phyloP scores from a whole-genome alignment of 257 asterid genomes.

The Fraxinus anomala region DNA sequence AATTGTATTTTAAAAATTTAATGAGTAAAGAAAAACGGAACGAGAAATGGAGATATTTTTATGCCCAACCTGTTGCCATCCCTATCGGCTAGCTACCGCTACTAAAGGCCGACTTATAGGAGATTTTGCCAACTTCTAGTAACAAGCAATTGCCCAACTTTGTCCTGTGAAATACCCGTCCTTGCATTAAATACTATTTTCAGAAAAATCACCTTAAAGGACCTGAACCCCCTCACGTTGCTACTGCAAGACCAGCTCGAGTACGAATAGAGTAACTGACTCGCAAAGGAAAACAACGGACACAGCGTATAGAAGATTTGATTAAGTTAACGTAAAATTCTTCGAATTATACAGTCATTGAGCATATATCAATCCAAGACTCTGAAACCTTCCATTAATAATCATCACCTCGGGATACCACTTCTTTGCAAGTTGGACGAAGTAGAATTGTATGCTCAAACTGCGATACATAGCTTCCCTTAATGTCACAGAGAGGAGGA shows the following conservation, averaged over 20 bases:
- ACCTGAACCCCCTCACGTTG: background rate
- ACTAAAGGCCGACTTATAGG: too few relatives aligned
- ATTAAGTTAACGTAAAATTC: too few relatives aligned
- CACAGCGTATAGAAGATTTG: background rate
- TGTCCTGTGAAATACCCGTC: background rate
- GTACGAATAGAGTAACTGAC: background rate
- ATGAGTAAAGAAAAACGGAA: too few relatives aligned
- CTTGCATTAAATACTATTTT: too few relatives aligned
- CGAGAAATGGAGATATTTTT: too few relatives aligned
- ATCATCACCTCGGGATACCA: slow-evolving; percentile 93
- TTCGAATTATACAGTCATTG: background rate
- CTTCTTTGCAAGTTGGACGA: slow-evolving; percentile 99
- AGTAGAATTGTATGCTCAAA: slow-evolving; percentile 95
- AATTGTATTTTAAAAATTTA: too few relatives aligned
- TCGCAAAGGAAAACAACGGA: background rate
- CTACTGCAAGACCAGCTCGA: background rate
- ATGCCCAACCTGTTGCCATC: too few relatives aligned
- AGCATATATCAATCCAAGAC: background rate
- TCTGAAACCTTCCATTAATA: slow-evolving; percentile 44
- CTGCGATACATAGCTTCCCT: slow-evolving; percentile 93
- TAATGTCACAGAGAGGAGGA: slow-evolving; percentile 90
- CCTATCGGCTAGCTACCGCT: too few relatives aligned
- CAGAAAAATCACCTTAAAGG: background rate
- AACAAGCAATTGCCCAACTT: background rate
- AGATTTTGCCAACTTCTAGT: too few relatives aligned